Conservation (phyloP, 257 asterid genomes). For the Linderniella brevidens region DNA sequence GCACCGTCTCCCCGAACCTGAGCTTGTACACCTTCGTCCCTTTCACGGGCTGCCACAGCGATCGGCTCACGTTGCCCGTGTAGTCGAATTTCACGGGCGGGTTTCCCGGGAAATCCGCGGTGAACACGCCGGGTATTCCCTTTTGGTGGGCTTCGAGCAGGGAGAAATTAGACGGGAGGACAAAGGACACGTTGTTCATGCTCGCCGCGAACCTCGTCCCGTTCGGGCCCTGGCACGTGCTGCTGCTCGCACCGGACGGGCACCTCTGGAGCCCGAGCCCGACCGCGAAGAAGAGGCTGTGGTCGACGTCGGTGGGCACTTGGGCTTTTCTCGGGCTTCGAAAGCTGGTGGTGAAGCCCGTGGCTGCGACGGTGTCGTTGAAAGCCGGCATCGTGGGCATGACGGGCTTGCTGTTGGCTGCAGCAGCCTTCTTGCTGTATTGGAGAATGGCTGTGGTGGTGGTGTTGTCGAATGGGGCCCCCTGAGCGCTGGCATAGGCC, state of each 20-base stretch:
- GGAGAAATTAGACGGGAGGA: slow-evolving; percentile 63
- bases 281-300: slow-evolving; percentile 55
- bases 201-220: slow-evolving; percentile 78
- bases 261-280: slow-evolving; percentile 70
- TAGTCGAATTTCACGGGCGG: slow-evolving; percentile 61
- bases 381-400: slow-evolving; percentile 51
- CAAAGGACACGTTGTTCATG: slow-evolving; percentile 80
- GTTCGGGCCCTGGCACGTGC: slow-evolving; percentile 75
- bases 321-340: slow-evolving; percentile 36
- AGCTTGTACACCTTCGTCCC: slow-evolving; percentile 52
- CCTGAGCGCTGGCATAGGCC: slow-evolving; percentile 80
- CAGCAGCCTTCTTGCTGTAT: slow-evolving; percentile 40
- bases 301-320: slow-evolving; percentile 63
- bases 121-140: slow-evolving; percentile 68
- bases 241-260: slow-evolving; percentile 25
- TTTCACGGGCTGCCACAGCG: slow-evolving; percentile 52
- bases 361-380: slow-evolving; percentile 65
- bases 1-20: slow-evolving; percentile 56
- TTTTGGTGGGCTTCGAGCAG: slow-evolving; percentile 69
- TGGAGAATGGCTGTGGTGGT: slow-evolving; percentile 84
- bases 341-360: slow-evolving; percentile 51
- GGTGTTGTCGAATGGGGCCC: slow-evolving; percentile 75
- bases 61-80: slow-evolving; percentile 71
- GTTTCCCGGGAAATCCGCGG: slow-evolving; percentile 55
- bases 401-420: slow-evolving; percentile 24